A percentile compares a stretch with the other conserved stretches of the same genome.
These are phyloP conservation scores for Striga hermonthica DNA, from an alignment of 305 asterid species.

Conservation along the genomic window DNA sequence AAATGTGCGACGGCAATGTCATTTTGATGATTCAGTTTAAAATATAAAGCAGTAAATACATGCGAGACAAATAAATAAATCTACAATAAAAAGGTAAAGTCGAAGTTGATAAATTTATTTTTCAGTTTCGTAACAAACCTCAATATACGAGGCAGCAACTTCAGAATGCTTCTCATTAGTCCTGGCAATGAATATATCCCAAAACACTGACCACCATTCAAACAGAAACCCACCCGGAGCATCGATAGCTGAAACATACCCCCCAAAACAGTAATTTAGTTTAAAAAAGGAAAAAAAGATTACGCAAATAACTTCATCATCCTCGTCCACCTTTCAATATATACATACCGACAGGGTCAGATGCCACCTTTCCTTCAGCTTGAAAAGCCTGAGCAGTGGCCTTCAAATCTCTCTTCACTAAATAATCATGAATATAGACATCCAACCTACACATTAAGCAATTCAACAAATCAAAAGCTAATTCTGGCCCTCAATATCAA, in stretches of 20 bases:
- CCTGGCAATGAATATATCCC: constrained; percentile 96
- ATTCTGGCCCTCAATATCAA: not conserved
- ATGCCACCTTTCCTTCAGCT: constrained; percentile 94
- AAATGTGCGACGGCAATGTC: not conserved
- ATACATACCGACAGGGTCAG: constrained; percentile 92
- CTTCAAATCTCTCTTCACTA: constrained; percentile 87
- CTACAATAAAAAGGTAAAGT: too few species aligned
- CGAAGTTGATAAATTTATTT: not conserved
- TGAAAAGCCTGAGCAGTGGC: constrained; percentile 94
- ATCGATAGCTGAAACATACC: constrained; percentile 71
- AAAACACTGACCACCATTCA: constrained; percentile 97
- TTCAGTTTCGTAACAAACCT: constrained; percentile 49
- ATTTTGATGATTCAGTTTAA: not conserved
- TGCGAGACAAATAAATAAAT: not conserved
- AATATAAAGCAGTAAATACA: not conserved
- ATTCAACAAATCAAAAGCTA: not conserved
- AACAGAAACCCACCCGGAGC: constrained; percentile 98
- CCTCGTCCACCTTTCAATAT: not conserved
- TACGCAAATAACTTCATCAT: constrained; percentile 1
- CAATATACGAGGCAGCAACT: constrained; percentile 94
- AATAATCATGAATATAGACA: constrained; percentile 88
- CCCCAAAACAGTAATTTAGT: not conserved
- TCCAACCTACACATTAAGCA: constrained; percentile 65
- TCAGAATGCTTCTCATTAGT: constrained; percentile 94
- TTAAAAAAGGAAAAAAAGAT: not conserved